phyloP scores from a whole-genome alignment of 2,329 filamentous ascomycete genomes.

The Botrytis elliptica region DNA sequence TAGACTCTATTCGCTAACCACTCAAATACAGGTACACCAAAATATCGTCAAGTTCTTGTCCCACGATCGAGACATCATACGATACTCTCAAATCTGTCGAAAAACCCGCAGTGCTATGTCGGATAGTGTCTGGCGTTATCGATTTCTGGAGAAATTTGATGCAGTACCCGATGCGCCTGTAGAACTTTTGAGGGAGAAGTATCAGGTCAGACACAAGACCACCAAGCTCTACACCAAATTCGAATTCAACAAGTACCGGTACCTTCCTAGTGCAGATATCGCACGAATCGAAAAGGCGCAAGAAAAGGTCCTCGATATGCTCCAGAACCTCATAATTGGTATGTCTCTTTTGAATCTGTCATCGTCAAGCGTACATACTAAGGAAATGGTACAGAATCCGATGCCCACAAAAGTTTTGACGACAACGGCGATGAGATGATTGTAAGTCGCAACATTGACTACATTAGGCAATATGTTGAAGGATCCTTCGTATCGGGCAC shows the following conservation, averaged over 20 bases:
- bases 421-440: constrained; percentile 38
- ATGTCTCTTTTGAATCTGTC: constrained; percentile 26
- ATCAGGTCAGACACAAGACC: constrained; percentile 41
- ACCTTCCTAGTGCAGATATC: neutral
- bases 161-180: constrained; percentile 34
- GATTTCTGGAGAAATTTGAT: constrained; percentile 46
- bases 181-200: constrained; percentile 33
- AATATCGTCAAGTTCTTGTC: constrained; percentile 33
- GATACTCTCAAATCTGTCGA: constrained; percentile 44
- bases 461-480: constrained; percentile 28
- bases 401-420: constrained; percentile 26
- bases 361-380: neutral
- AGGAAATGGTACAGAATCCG: constrained; percentile 30
- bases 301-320: constrained; percentile 39
- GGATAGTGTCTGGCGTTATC: constrained; percentile 48
- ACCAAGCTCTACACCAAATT: constrained; percentile 33
- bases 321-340: constrained; percentile 48
- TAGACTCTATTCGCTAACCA: constrained; percentile 8
- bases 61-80: constrained; percentile 45
- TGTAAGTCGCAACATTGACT: constrained; percentile 32
- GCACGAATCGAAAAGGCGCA: neutral
- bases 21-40: constrained; percentile 35
- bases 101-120: constrained; percentile 42
- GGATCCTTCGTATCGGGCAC: constrained; percentile 18
- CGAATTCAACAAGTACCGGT: constrained; percentile 14